Percentiles rank a stretch among this genome's conserved stretches.
Conservation (phyloP, 768 basidiomycete species). For the Saitozyma sp. region DNA sequence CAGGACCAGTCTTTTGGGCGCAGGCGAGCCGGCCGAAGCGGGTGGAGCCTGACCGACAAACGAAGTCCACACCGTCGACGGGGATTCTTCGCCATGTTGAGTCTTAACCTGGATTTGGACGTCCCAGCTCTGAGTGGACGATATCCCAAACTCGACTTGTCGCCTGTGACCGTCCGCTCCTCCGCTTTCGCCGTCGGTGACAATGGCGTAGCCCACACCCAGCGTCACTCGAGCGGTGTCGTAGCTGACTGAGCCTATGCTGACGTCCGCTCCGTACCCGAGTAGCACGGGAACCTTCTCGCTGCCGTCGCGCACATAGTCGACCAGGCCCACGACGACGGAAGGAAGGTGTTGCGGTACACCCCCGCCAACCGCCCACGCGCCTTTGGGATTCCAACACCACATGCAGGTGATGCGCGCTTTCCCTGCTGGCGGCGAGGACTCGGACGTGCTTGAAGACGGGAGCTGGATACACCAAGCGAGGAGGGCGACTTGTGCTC, state of each 20-base stretch:
- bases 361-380: slow-evolving; percentile 76
- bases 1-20: slow-evolving; percentile 59
- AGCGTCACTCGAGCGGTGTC: slow-evolving; percentile 80
- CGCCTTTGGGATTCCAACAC: slow-evolving; percentile 86
- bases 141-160: slow-evolving; percentile 77
- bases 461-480: slow-evolving; percentile 85
- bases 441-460: slow-evolving; percentile 51
- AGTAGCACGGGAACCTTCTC: slow-evolving; percentile 70
- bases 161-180: slow-evolving; percentile 63
- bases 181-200: slow-evolving; percentile 60
- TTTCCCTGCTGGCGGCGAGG: slow-evolving; percentile 33
- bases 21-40: slow-evolving; percentile 54
- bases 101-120: slow-evolving; percentile 64
- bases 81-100: slow-evolving; percentile 42
- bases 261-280: slow-evolving; percentile 78
- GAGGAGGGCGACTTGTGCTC: slow-evolving; percentile 81
- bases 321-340: slow-evolving; percentile 76
- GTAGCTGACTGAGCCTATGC: slow-evolving; percentile 74
- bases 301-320: slow-evolving; percentile 75
- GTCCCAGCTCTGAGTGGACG: slow-evolving; percentile 79
- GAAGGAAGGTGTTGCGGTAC: slow-evolving; percentile 79
- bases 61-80: slow-evolving; percentile 33
- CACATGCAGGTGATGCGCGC: slow-evolving; percentile 83
- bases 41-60: slow-evolving; percentile 46
- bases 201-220: slow-evolving; percentile 77